Conservation (phyloP, 257 asterid species). For the Solanum phureja region DNA sequence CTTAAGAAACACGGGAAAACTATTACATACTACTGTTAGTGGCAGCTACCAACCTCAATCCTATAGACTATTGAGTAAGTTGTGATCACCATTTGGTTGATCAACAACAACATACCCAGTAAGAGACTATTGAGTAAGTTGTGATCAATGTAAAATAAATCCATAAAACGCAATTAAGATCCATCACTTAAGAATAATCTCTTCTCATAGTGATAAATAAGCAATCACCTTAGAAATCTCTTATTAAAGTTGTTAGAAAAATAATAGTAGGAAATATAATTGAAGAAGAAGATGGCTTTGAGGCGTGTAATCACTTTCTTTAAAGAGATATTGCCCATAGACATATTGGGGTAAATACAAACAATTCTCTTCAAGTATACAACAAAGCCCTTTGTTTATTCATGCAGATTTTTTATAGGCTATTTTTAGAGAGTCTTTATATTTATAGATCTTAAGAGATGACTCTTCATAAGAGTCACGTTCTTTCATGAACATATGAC, state of each 20-base stretch:
- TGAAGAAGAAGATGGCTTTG: too few species aligned
- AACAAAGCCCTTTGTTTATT: too few species aligned
- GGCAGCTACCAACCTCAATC: background rate
- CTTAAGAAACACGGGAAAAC: background rate
- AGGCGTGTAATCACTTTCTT: too few species aligned
- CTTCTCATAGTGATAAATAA: background rate
- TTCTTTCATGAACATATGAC: too few species aligned
- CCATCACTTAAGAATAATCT: background rate
- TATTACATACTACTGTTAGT: background rate
- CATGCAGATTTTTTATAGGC: too few species aligned
- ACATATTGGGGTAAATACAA: too few species aligned
- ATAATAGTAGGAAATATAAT: too few species aligned
- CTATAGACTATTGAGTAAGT: background rate
- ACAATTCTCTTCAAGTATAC: too few species aligned
- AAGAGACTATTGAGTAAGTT: background rate
- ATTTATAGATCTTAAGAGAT: too few species aligned
- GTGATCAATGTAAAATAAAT: background rate
- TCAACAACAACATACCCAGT: background rate
- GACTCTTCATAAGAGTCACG: too few species aligned
- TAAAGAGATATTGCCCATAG: too few species aligned
- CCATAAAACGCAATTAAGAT: background rate
- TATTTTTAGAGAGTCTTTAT: too few species aligned
- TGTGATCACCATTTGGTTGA: background rate
- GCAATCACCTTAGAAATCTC: background rate
- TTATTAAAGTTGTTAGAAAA: background rate